Base-by-base conservation (phyloP, 192 early-diverging fungal genomes). In the Paraglomus occultum region DNA sequence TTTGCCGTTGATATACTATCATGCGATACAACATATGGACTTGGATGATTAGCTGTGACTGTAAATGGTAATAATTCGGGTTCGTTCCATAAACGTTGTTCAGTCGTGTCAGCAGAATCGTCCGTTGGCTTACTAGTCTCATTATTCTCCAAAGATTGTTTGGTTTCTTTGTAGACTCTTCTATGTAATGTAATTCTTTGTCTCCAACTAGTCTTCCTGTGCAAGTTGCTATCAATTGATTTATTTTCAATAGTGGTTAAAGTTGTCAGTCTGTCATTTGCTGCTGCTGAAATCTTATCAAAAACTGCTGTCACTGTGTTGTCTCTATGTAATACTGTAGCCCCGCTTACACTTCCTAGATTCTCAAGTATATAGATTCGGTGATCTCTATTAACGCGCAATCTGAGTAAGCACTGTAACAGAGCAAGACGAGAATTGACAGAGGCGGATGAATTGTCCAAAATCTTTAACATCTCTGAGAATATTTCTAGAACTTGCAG, bases 351-450 rank as follows among this genome's bases (percentile, higher is more conserved):
- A 17, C 17, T 15, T 22, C 23, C 67, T 6, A 69, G 15, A 43
- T 54, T 31, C 1, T 57, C 42, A 1, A 57, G 20, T 50, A 81
- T 72, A 55, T 77, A 85, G 14, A 85, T 75, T 12, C 82, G 68
- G 61, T 87, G 83, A 43, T 87, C 82, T 53, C 78, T 65, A 70
- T 79, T 73, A 64, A 80, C 80, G 20, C 83, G 77, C 17, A 87
- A 77, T 22, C 81, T 73, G 8, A 83, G 75, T 44, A 84, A 65
- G 48, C 82, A 74, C 53, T 83, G 81, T 17, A 87, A 67, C 22
- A 80, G 74, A 39, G 80, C 66, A 59, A 87, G 66, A 58, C 81
- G 76, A 57, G 72, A 76, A 42, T 72, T 78, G 67, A 68, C 76
- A 20, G 77, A 82, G 54, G 74, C 66, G 39, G 63, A 48, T 40